Evolutionary conservation across 1,284 basidiomycete genomes (phyloP).

Genomic region (Cutaneotrichosporon spelunceum): DNA sequence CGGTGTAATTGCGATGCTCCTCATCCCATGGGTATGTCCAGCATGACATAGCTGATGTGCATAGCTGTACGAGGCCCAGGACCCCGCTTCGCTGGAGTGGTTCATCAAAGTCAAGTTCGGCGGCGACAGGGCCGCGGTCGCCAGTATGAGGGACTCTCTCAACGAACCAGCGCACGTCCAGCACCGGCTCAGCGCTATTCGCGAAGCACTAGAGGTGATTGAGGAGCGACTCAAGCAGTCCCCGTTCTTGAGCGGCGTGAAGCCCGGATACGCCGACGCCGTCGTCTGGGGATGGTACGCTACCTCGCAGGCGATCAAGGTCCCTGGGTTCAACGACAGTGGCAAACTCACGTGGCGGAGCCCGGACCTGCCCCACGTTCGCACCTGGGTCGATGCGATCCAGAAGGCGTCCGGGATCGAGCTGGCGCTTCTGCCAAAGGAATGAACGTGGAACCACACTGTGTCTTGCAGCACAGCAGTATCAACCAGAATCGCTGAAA

Average conservation of each 20-base stretch:
- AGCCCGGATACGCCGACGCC: constrained; percentile 18
- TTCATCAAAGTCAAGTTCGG: constrained; percentile 31
- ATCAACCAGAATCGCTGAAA: too few species aligned
- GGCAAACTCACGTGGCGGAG: too few species aligned
- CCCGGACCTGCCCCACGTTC: constrained; percentile 13
- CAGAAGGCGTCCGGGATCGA: background rate
- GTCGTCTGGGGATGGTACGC: constrained; percentile 19
- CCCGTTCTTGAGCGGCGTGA: constrained; percentile 13
- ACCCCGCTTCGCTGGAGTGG: constrained; percentile 21
- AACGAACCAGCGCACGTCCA: constrained; percentile 10
- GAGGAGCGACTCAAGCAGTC: constrained; percentile 3
- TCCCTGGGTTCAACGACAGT: constrained; percentile 8
- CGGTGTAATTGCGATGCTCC: constrained; percentile 24
- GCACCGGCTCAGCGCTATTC: too few species aligned
- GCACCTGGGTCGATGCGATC: constrained; percentile 4
- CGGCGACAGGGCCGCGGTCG: constrained; percentile 18
- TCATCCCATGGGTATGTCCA: constrained; percentile 16
- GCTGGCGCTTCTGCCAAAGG: background rate
- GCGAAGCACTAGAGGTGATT: too few species aligned
- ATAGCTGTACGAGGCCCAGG: constrained; percentile 14
- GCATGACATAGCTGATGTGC: background rate
- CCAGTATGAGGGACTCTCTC: background rate
- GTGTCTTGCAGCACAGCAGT: too few species aligned
- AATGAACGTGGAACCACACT: background rate
- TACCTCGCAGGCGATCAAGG: background rate